Conservation (phyloP, 306 rosid genomes). For the Dryas octopetala region DNA sequence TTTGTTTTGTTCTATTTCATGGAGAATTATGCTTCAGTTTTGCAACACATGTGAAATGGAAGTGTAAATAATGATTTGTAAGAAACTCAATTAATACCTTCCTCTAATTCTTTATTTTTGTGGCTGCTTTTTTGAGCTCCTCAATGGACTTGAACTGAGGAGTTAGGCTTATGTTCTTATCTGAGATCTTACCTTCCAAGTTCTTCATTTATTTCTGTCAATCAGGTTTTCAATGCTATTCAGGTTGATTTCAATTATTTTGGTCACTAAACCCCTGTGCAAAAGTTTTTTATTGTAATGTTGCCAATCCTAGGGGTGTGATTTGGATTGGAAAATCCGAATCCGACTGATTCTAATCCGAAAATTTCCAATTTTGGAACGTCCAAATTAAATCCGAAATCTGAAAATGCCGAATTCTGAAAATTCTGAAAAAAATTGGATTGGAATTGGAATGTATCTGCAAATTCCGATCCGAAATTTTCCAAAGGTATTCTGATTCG, state of each 20-base stretch:
- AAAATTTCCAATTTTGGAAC: no score
- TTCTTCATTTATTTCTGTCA: conserved; percentile 41
- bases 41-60: neutral
- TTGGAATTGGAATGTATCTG: no score
- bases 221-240: conserved; percentile 22
- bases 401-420: no score
- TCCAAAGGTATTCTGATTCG: no score
- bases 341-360: no score
- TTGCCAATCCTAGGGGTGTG: neutral
- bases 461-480: no score
- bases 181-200: conserved; percentile 39
- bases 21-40: conserved; percentile 22
- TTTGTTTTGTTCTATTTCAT: conserved; percentile 48
- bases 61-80: neutral
- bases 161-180: conserved; percentile 42
- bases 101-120: conserved; percentile 41
- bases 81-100: conserved; percentile 38
- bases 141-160: conserved; percentile 54
- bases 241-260: neutral
- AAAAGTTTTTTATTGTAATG: neutral
- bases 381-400: no score
- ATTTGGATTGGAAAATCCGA: no score
- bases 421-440: no score
- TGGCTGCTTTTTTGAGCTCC: conserved; percentile 58
- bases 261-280: no score